Conservation (phyloP, 2,329 filamentous ascomycete genomes). For the Capronia coronata region DNA sequence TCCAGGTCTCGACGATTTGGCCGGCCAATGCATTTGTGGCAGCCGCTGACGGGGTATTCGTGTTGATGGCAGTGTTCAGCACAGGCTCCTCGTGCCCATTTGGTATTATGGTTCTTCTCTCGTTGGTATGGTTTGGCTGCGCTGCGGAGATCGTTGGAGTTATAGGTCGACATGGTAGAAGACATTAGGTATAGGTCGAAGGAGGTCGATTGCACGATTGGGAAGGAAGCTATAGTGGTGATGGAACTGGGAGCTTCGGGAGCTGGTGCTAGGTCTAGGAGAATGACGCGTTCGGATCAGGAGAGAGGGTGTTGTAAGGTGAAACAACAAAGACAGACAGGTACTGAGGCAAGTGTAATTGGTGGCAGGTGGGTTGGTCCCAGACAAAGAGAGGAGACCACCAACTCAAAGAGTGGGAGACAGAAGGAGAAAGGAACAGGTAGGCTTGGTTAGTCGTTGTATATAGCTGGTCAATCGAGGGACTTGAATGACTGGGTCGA, state of each 20-base stretch:
- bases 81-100: conserved; percentile 35
- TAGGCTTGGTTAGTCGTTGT: too few relatives aligned
- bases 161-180: conserved; percentile 34
- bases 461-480: too few relatives aligned
- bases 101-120: conserved; percentile 36
- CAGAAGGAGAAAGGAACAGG: background rate
- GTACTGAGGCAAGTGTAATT: background rate
- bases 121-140: conserved; percentile 45
- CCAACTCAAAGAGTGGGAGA: conserved; percentile 5
- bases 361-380: background rate
- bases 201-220: conserved; percentile 5
- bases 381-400: conserved; percentile 1
- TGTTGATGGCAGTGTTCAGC: conserved; percentile 17
- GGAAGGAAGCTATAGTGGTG: background rate
- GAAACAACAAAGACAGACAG: background rate
- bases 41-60: conserved; percentile 16
- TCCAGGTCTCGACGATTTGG: conserved; percentile 12
- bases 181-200: conserved; percentile 5
- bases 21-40: conserved; percentile 24
- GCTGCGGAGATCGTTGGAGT: conserved; percentile 49
- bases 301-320: background rate
- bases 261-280: background rate
- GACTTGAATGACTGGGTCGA: conserved; percentile 1
- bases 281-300: background rate
- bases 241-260: background rate